Evolutionary conservation across 2,329 filamentous ascomycete species (phyloP), one percentile per base, ranked within the genome.

Genomic region (Cladophialophora carrionii): DNA sequence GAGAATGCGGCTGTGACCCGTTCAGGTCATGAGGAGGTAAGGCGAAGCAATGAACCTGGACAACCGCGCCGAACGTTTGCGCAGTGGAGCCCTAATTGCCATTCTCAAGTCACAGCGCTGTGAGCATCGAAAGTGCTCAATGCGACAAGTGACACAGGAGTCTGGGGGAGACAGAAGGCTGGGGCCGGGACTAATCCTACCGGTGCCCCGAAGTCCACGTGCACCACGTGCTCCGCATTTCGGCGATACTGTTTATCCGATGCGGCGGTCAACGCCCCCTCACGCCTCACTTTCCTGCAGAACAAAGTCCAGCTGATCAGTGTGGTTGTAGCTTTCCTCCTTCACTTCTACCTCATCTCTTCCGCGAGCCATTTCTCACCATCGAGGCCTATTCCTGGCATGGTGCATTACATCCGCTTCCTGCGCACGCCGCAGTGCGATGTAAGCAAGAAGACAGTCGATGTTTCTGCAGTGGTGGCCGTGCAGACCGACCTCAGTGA

Each of bases 401-500:
- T 85, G 84, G 80, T 82, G 12, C 82, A 86, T 69, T 89, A 88
- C 74, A 80, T 90, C 71, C 87, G 88, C 66, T 89, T 90, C 71
- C 80, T 91, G 70, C 90, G 90, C 72, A 78, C 84, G 1, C 88
- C 88, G 9, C 77, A 78, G 61, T 71, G 79, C 41, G 72, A 75
- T 53, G 79, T 80, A 61, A 76, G 82, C 48, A 72, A 74, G 49
- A 74, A 76, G 64, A 78, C 80, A 61, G 73, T 81, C 62, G 74
- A 75, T 17, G 75, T 86, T 62, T 82, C 78, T 65, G 78, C 82
- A 55, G 78, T 87, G 32, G 78, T 90, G 64, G 88, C 87, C 46
- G 82, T 90, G 72, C 88, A 87, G 10, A 90, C 87, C 26, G 88
- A 91, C 72, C 79, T 91, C 7, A 88, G 88, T 20, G 87, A 90